Evolutionary conservation across 768 basidiomycete species (phyloP).

Genomic region (Psilocybe cyanescens): DNA sequence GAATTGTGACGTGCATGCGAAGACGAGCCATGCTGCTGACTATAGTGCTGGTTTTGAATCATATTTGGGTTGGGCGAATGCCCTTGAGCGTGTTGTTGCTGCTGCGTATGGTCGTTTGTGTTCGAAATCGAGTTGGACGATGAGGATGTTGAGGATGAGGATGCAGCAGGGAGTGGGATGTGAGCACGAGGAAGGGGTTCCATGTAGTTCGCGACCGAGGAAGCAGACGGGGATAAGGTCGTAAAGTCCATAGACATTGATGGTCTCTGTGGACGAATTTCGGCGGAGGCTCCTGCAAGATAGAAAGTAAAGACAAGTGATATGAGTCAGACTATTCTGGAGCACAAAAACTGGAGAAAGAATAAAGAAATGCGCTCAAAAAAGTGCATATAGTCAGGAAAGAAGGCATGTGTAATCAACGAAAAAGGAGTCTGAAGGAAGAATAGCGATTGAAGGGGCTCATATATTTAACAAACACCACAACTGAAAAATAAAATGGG

Average conservation of each 20-base stretch:
- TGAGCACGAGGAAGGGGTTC: slow-evolving; percentile 30
- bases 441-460: too few relatives aligned
- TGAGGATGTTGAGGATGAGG: slow-evolving; percentile 6
- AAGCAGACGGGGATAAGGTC: slow-evolving; percentile 38
- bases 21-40: background rate
- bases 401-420: background rate
- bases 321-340: background rate
- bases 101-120: background rate
- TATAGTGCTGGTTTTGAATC: background rate
- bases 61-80: slow-evolving; percentile 15
- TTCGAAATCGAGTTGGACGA: background rate
- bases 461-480: too few relatives aligned
- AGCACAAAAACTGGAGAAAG: too few relatives aligned
- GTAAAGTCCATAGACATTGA: slow-evolving; percentile 53
- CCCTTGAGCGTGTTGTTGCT: slow-evolving; percentile 2
- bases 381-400: slow-evolving; percentile 2
- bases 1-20: slow-evolving; percentile 11
- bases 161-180: slow-evolving; percentile 14
- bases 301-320: slow-evolving; percentile 2
- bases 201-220: slow-evolving; percentile 25
- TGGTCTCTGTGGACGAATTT: slow-evolving; percentile 64
- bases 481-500: too few relatives aligned
- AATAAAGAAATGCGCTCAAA: background rate
- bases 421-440: too few relatives aligned
- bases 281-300: slow-evolving; percentile 59